Evolutionary conservation across 495 filamentous ascomycete species (phyloP).

Genomic region (Aspergillus campestris): DNA sequence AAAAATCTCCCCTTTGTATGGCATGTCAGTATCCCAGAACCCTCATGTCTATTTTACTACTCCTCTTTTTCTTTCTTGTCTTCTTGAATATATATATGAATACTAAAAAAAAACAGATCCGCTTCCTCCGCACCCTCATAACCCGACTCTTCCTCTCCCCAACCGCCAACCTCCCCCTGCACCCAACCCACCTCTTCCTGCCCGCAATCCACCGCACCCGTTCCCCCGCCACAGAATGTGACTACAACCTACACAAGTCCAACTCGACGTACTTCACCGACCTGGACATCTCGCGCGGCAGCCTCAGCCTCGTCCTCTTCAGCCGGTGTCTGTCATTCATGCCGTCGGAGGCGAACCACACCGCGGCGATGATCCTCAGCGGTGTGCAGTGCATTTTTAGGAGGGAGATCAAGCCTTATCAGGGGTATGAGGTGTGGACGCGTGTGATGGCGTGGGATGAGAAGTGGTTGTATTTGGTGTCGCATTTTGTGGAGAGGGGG

Average conservation of each 20-base stretch:
- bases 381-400: slow-evolving; percentile 60
- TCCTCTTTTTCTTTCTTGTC: background rate
- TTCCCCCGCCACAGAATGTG: slow-evolving; percentile 52
- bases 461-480: slow-evolving; percentile 60
- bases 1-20: slow-evolving; percentile 70
- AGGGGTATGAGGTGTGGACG: slow-evolving; percentile 65
- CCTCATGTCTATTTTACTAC: background rate
- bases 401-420: slow-evolving; percentile 59
- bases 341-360: slow-evolving; percentile 16
- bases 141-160: slow-evolving; percentile 2
- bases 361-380: slow-evolving; percentile 53
- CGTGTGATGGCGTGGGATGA: slow-evolving; percentile 64
- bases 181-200: slow-evolving; percentile 27
- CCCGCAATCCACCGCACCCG: slow-evolving; percentile 36
- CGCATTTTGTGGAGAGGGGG: slow-evolving; percentile 53
- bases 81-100: background rate
- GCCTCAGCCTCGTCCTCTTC: slow-evolving; percentile 45
- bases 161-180: background rate
- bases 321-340: slow-evolving; percentile 32
- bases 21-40: slow-evolving; percentile 44
- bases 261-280: slow-evolving; percentile 81
- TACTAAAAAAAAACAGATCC: background rate
- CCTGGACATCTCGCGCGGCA: slow-evolving; percentile 62
- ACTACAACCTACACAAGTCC: slow-evolving; percentile 80
- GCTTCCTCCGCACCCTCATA: slow-evolving; percentile 2